Percentiles rank a stretch among this genome's conserved stretches.
These are phyloP conservation scores for Garcia nutans DNA, from an alignment of 345 rosid species.

Conservation along the genomic window DNA sequence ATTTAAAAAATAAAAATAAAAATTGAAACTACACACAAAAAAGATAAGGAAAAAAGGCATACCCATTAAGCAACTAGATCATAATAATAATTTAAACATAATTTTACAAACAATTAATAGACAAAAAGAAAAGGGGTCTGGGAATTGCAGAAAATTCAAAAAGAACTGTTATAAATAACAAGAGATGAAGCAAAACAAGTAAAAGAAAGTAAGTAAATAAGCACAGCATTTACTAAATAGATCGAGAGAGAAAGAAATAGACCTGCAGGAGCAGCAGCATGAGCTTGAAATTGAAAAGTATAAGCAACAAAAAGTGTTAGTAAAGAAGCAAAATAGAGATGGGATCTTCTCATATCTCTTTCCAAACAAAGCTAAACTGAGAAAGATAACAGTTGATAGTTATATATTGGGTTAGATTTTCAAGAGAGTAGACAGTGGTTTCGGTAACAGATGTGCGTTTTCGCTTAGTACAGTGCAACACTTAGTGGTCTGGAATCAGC, in stretches of 20 bases:
- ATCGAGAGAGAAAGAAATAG: conserved; percentile 5
- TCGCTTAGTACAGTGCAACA: not conserved
- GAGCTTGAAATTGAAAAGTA: conserved; percentile 49
- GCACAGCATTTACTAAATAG: too few relatives aligned
- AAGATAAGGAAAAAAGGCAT: too few relatives aligned
- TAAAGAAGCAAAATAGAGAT: conserved; percentile 23
- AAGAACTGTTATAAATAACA: not conserved
- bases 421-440: not conserved
- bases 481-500: not conserved
- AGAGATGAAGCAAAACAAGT: not conserved
- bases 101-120: too few relatives aligned
- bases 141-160: not conserved
- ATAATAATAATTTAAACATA: not conserved
- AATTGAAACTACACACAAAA: too few relatives aligned
- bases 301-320: conserved; percentile 30
- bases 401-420: conserved; percentile 6
- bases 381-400: not conserved
- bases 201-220: conserved; percentile 18
- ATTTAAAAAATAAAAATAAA: not conserved
- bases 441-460: not conserved
- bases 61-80: conserved; percentile 7
- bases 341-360: conserved; percentile 57
- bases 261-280: conserved; percentile 91
- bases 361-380: too few relatives aligned
- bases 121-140: not conserved